phyloP scores from a whole-genome alignment of 1,284 basidiomycete genomes.

The Microbotryum scabiosae region DNA sequence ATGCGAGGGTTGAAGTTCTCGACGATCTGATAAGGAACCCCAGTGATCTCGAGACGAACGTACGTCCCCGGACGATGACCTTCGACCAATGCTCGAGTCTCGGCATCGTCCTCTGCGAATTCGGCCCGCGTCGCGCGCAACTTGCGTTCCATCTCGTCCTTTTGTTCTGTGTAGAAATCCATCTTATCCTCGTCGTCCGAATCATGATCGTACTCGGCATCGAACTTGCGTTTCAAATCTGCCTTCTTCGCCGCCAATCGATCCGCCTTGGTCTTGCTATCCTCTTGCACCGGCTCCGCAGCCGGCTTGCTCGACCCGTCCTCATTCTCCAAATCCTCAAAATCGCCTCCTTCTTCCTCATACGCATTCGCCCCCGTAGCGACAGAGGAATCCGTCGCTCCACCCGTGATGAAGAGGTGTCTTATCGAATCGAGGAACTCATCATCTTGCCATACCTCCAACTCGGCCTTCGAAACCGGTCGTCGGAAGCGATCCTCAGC shows the following conservation, averaged over 20 bases:
- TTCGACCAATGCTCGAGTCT: slow-evolving; percentile 73
- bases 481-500: slow-evolving; percentile 54
- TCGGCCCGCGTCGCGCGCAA: slow-evolving; percentile 76
- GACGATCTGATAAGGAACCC: slow-evolving; percentile 84
- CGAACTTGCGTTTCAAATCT: slow-evolving; percentile 85
- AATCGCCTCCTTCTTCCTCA: slow-evolving; percentile 46
- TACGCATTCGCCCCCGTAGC: slow-evolving; percentile 37
- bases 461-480: slow-evolving; percentile 40
- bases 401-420: slow-evolving; percentile 82
- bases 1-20: slow-evolving; percentile 86
- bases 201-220: slow-evolving; percentile 92
- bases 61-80: slow-evolving; percentile 89
- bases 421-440: slow-evolving; percentile 77
- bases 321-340: slow-evolving; percentile 48
- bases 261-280: slow-evolving; percentile 45
- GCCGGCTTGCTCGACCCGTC: slow-evolving; percentile 13
- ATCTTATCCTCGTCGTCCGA: slow-evolving; percentile 53
- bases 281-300: slow-evolving; percentile 16
- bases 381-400: slow-evolving; percentile 31
- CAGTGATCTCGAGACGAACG: slow-evolving; percentile 76
- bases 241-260: slow-evolving; percentile 79
- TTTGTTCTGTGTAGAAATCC: slow-evolving; percentile 85
- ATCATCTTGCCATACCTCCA: slow-evolving; percentile 76
- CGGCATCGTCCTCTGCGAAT: slow-evolving; percentile 70
- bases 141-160: slow-evolving; percentile 82